Evolutionary conservation across 768 basidiomycete genomes (phyloP).

Genomic region (Lyophyllum shimeji): DNA sequence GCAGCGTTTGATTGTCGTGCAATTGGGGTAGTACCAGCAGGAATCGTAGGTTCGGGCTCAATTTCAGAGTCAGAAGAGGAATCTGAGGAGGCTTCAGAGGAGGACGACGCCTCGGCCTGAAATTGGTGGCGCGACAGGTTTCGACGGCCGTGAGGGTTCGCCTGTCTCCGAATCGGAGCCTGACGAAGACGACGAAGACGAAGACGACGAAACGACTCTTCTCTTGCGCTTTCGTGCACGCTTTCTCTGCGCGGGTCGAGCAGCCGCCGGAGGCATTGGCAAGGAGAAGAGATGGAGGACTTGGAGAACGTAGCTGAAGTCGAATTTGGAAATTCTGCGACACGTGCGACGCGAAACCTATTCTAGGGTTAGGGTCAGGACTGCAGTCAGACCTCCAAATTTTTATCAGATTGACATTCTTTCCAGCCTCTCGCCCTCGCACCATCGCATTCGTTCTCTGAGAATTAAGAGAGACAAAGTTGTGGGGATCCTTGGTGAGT

Average conservation of each 20-base stretch:
- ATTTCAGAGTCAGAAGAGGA: constrained; percentile 20
- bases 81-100: constrained; percentile 30
- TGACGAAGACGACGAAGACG: constrained; percentile 41
- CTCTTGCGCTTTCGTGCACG: constrained; percentile 55
- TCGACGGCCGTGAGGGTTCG: constrained; percentile 14
- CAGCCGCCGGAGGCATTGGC: constrained; percentile 23
- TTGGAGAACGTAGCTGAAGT: not conserved
- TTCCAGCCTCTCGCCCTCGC: not conserved
- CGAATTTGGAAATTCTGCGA: not conserved
- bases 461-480: constrained; percentile 41
- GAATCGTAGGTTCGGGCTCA: constrained; percentile 7
- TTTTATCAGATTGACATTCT: constrained; percentile 1
- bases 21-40: constrained; percentile 7
- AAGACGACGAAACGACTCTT: constrained; percentile 43
- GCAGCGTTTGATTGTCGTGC: constrained; percentile 14
- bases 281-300: not conserved
- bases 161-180: constrained; percentile 26
- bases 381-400: not conserved
- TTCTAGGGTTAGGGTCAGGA: constrained; percentile 11
- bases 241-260: constrained; percentile 39
- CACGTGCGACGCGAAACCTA: constrained; percentile 1
- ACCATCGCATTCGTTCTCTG: not conserved
- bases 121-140: constrained; percentile 7
- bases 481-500: constrained; percentile 54
- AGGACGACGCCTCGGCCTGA: constrained; percentile 6